These are phyloP conservation scores for Bruguiera gymnorhiza DNA, from an alignment of 345 rosid genomes.

Conservation along the genomic window DNA sequence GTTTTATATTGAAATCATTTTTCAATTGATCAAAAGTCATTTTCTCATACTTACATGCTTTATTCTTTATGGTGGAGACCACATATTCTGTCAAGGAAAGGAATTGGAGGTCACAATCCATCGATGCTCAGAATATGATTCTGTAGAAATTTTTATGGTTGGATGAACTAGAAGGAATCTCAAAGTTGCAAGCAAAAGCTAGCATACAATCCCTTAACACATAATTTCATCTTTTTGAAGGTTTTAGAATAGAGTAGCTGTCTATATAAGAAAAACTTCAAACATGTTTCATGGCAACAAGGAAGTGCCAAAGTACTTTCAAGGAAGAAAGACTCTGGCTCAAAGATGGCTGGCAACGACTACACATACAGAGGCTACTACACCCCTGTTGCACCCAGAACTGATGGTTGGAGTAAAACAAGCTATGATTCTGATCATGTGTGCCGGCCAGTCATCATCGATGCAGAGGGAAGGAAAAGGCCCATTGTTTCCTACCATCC, in stretches of 20 bases:
- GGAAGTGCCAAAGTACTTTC: slow-evolving; percentile 1
- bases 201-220: slow-evolving; percentile 14
- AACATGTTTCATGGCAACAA: slow-evolving; percentile 3
- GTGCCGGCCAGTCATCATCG: slow-evolving; percentile 34
- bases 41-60: slow-evolving; percentile 1
- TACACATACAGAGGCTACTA: slow-evolving; percentile 12
- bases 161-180: slow-evolving; percentile 10
- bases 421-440: slow-evolving; percentile 34
- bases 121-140: slow-evolving; percentile 28
- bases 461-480: slow-evolving; percentile 42
- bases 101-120: slow-evolving; percentile 16
- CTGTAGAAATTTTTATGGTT: background rate
- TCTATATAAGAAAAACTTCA: slow-evolving; percentile 13
- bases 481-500: slow-evolving; percentile 21
- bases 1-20: background rate
- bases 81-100: slow-evolving; percentile 3
- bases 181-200: background rate
- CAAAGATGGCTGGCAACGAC: slow-evolving; percentile 28
- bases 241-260: background rate
- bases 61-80: background rate
- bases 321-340: background rate
- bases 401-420: slow-evolving; percentile 23
- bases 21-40: background rate
- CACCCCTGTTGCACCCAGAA: slow-evolving; percentile 13
- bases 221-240: background rate